Base-by-base conservation (phyloP, 2,329 filamentous ascomycete genomes). In the Exophiala spinifera region DNA sequence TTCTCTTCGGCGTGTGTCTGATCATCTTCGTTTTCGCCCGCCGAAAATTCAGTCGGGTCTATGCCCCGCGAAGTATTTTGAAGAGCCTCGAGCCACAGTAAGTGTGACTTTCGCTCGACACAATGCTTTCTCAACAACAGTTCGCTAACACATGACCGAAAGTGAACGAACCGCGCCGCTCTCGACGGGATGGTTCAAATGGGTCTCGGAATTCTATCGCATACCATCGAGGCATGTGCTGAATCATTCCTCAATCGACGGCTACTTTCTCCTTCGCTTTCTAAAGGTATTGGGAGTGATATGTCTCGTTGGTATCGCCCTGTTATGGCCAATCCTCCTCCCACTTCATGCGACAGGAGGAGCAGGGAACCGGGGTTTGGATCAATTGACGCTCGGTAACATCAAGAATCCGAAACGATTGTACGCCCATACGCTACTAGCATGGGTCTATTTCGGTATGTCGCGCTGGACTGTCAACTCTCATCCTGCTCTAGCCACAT, bases 201-300 rank as follows among this genome's bases (percentile, higher is more conserved):
- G 69, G 69, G 51, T 70, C 15, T 63, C 56, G 33, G 61, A 63
- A 8, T 70, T 69, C 46, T 68, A 64, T 54, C 62, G 64, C 5
- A 64, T 66, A 5, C 67, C 69, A 20, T 65, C 69, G 15, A 83
- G 83, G 15, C 88, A 89, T 67, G 83, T 91, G 13, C 83, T 97
- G 6, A 89, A 95, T 64, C 89, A 95, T 73, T 89, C 91, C 61
- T 94, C 90, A 1, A 81, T 97, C 48, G 92, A 97, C 69, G 88
- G 88, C 15, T 97, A 91, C 72, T 85, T 97, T 42, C 95, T 95
- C 69, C 78, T 97, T 19, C 89, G 92, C 15, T 95, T 92, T 64
- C 74, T 97, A 55, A 86, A 89, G 62, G 87, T 94, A 39, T 76
- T 88, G 40, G 84, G 85, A 56, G 79, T 87, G 53, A 86, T 91